phyloP scores from a whole-genome alignment of 805 yeast species.

The Wickerhamomyces queroliae region DNA sequence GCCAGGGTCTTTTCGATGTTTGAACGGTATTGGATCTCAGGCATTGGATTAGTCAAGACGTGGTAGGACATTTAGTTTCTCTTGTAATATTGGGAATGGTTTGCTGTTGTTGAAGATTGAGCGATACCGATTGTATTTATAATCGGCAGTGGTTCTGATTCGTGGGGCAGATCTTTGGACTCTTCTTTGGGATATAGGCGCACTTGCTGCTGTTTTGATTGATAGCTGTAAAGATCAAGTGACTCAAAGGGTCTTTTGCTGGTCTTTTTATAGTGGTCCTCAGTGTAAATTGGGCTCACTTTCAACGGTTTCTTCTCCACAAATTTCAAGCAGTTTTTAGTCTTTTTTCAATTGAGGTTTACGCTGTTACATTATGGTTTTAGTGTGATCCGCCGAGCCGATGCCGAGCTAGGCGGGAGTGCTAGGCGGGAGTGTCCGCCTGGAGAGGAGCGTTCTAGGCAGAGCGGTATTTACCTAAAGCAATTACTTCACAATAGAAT shows the following conservation, averaged over 20 bases:
- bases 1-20: slow-evolving; percentile 14
- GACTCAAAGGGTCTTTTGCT: no score
- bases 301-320: no score
- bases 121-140: not conserved
- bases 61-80: not conserved
- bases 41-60: not conserved
- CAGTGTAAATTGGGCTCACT: no score
- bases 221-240: no score
- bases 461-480: no score
- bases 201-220: no score
- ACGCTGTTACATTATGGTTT: not conserved
- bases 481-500: no score
- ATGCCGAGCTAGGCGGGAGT: not conserved
- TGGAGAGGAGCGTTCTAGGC: not conserved
- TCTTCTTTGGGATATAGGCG: no score
- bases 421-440: no score
- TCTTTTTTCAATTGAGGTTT: not conserved
- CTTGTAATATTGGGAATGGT: not conserved
- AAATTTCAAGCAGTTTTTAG: no score
- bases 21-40: slow-evolving; percentile 2
- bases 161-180: not conserved
- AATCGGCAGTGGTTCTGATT: not conserved
- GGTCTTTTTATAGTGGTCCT: no score
- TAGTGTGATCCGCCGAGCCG: not conserved
- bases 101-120: not conserved